Conservation (phyloP, 768 basidiomycete species). For the Lanmaoa pseudosensibilis region DNA sequence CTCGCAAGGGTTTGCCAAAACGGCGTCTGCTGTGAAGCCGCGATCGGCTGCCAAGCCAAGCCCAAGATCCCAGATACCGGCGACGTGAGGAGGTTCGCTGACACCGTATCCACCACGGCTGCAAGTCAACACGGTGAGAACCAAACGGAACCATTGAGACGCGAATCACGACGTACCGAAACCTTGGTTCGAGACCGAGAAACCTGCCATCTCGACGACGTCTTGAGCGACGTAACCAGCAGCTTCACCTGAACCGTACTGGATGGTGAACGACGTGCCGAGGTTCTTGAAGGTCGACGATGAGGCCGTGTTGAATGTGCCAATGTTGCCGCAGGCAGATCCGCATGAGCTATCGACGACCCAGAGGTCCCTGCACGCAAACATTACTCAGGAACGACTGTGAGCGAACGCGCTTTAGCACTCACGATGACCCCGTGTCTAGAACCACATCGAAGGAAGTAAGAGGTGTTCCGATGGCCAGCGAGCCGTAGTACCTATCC, state of each 20-base stretch:
- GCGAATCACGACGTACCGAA: constrained; percentile 33
- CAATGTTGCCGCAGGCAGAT: constrained; percentile 30
- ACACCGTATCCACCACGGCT: constrained; percentile 43
- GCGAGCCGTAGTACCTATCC: constrained; percentile 37
- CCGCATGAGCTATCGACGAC: constrained; percentile 39
- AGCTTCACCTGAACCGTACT: constrained; percentile 51
- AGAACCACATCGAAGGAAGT: constrained; percentile 49
- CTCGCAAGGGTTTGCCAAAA: constrained; percentile 52
- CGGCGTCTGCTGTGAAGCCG: constrained; percentile 45
- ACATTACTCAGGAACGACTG: neutral
- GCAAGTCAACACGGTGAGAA: no score
- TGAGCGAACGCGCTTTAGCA: neutral
- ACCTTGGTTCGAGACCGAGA: constrained; percentile 46
- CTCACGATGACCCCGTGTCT: constrained; percentile 50
- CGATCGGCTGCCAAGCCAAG: constrained; percentile 46
- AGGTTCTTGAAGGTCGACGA: constrained; percentile 40
- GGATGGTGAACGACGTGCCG: constrained; percentile 39
- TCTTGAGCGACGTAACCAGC: constrained; percentile 46
- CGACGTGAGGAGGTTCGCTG: constrained; percentile 37
- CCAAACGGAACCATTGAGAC: neutral
- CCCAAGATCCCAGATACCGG: constrained; percentile 58
- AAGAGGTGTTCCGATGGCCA: constrained; percentile 47
- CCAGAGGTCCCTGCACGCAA: constrained; percentile 50
- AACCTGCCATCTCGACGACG: constrained; percentile 51
- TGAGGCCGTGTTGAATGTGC: constrained; percentile 34